Evolutionary conservation across 2,329 filamentous ascomycete genomes (phyloP), one percentile per base, ranked within the genome.

Genomic region (Amauroascus verrucosus): DNA sequence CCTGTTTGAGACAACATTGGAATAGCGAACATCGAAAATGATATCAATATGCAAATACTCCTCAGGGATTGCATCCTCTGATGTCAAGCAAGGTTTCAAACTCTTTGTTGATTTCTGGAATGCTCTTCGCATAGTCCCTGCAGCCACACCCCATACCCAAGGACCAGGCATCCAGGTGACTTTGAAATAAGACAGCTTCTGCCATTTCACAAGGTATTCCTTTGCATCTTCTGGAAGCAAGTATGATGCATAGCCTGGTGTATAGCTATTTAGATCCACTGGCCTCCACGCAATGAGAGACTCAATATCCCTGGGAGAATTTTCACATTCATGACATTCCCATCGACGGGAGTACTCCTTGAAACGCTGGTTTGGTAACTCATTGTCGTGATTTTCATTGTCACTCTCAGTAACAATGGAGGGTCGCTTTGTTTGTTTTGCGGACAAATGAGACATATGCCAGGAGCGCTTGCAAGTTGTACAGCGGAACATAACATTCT

Each of bases 191-290:
- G 91, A 95, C 53, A 80, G 77, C 0, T 76, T 75, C 43, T 85
- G 82, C 88, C 90, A 97, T 65, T 93, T 95, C 61, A 98, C 72
- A 1, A 98, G 78, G 63, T 97, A 98, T 60, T 96, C 88, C 59
- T 90, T 90, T n/a, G 86, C 76, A 52, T 88, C 85, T 63, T 93
- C 85, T 9, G 71, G 68, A n/a, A 87, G 71, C 51, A 79, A 71
- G 26, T 80, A 71, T 46, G 76, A 75, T 1, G 73, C 71, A 50
- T 76, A 72, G 1, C 77, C 79, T 3, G 74, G 64, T 13, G 70
- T 67, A 60, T 84, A 83, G 1, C 69, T 70, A 11, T 80, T 74
- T 22, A 78, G 71, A 60, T 85, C 73, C 0, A 74, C 66, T 0
- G 88, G 88, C 55, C 91, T 82, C 93, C 93, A 98, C 13, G 91